Conservation (phyloP, 2,329 filamentous ascomycete species). For the Sclerotinia trifoliorum region DNA sequence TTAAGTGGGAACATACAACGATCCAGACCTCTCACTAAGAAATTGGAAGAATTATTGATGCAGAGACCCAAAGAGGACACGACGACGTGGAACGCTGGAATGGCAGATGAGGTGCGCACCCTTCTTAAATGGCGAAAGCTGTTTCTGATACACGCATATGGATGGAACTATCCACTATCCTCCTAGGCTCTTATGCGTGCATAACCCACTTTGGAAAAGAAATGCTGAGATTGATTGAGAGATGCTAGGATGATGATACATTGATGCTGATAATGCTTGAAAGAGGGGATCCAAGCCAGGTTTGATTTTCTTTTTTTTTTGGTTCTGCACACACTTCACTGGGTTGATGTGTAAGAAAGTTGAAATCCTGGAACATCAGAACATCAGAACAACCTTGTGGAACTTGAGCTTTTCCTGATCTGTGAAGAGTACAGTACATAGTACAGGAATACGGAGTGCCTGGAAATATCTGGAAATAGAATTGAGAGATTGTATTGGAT, state of each 20-base stretch:
- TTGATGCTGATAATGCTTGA: not conserved
- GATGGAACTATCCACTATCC: not conserved
- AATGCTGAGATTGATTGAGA: conserved; percentile 10
- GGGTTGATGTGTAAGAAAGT: not conserved
- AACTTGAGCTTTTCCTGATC: not conserved
- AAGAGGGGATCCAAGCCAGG: not conserved
- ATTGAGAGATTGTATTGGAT: not conserved
- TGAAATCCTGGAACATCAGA: not conserved
- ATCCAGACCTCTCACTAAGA: conserved; percentile 11
- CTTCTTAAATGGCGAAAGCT: conserved; percentile 15
- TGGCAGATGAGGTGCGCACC: conserved; percentile 10
- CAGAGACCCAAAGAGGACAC: not conserved
- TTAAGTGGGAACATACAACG: not conserved
- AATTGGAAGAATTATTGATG: not conserved
- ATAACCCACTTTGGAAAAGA: not conserved
- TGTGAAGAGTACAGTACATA: not conserved
- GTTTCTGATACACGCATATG: conserved; percentile 13
- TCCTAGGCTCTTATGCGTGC: not conserved
- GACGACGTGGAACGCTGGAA: conserved; percentile 2
- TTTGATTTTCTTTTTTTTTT: not conserved
- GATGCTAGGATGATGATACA: not conserved
- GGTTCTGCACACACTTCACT: not conserved
- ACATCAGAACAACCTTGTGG: not conserved
- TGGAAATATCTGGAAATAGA: conserved; percentile 11
- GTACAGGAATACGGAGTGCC: too few relatives aligned